phyloP scores from a whole-genome alignment of 2,329 filamentous ascomycete genomes.

The Dactylellina haptotyla region DNA sequence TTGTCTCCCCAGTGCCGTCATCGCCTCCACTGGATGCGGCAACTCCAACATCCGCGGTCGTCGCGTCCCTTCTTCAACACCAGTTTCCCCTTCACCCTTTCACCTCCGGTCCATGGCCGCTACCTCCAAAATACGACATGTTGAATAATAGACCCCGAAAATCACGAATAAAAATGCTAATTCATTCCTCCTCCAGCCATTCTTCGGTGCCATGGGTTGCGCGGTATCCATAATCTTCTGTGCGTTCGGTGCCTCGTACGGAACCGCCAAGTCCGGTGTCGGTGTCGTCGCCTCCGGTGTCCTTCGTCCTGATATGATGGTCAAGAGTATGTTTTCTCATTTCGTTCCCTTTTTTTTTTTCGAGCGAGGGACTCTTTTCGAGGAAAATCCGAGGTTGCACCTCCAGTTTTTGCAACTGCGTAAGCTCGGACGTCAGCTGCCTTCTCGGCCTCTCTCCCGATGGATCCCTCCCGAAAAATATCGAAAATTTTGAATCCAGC shows the following conservation, averaged over 20 bases:
- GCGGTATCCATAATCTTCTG: slow-evolving; percentile 95
- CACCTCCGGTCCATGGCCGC: no score
- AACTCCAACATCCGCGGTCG: slow-evolving; percentile 37
- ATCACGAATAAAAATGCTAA: slow-evolving; percentile 58
- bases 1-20: slow-evolving; percentile 58
- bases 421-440: slow-evolving; percentile 49
- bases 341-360: no score
- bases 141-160: no score
- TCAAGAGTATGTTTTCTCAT: slow-evolving; percentile 81
- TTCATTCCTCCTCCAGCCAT: slow-evolving; percentile 67
- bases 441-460: neutral
- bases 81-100: no score
- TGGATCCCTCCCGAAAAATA: neutral
- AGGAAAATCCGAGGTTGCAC: neutral
- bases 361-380: no score
- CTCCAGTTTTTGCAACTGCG: slow-evolving; percentile 25
- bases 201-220: slow-evolving; percentile 98
- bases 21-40: slow-evolving; percentile 42
- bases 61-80: slow-evolving; percentile 26
- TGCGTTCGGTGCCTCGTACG: slow-evolving; percentile 95
- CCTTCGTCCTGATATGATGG: slow-evolving; percentile 94
- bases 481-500: slow-evolving; percentile 47
- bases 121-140: no score
- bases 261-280: slow-evolving; percentile 98
- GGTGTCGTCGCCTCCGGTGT: slow-evolving; percentile 99